Evolutionary conservation across 805 yeast species (phyloP).

Genomic region (Cyberlindnera meyerae): DNA sequence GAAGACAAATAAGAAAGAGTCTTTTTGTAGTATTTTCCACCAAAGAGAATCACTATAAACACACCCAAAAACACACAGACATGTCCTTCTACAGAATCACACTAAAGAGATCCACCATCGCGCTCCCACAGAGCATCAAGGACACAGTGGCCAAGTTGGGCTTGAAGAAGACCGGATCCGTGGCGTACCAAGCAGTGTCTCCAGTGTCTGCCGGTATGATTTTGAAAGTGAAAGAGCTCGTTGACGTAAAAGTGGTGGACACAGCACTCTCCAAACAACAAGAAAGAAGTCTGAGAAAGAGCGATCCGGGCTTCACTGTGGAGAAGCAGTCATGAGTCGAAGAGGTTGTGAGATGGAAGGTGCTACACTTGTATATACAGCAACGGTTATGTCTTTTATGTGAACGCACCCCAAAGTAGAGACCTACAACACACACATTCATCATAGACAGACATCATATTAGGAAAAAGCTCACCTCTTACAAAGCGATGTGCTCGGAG

Average conservation of each 20-base stretch:
- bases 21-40: not conserved
- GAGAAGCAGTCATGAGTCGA: constrained; percentile 24
- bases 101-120: constrained; percentile 78
- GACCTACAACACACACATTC: no score
- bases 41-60: no score
- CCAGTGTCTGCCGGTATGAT: constrained; percentile 85
- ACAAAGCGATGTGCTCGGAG: constrained; percentile 22
- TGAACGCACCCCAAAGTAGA: no score
- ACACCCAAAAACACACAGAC: not conserved
- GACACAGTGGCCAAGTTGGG: constrained; percentile 71
- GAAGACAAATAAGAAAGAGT: no score
- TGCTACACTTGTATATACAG: not conserved
- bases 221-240: constrained; percentile 78
- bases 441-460: no score
- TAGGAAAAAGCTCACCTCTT: no score
- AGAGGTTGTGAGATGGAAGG: not conserved
- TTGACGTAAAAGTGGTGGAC: constrained; percentile 71
- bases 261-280: constrained; percentile 45
- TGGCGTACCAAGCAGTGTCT: constrained; percentile 65
- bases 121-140: constrained; percentile 66
- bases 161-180: constrained; percentile 64
- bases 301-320: constrained; percentile 57
- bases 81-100: constrained; percentile 60
- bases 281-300: constrained; percentile 49
- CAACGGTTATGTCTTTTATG: no score